Evolutionary conservation across 495 filamentous ascomycete genomes (phyloP).

Genomic region (Penicillium parvum): DNA sequence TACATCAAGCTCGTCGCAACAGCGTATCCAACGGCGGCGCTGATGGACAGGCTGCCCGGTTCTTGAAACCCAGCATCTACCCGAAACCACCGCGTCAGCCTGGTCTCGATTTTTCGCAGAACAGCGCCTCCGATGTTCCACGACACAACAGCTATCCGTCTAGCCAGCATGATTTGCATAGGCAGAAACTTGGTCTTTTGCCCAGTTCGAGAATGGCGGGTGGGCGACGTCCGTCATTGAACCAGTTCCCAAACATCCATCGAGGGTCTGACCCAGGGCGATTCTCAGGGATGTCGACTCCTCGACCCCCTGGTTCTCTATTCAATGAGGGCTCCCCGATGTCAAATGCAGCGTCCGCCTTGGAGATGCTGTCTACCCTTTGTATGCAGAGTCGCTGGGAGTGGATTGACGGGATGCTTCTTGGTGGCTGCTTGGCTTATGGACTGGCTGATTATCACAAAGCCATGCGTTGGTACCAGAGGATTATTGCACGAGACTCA

Average conservation of each 20-base stretch:
- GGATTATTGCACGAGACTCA: conserved; percentile 75
- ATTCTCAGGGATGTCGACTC: conserved; percentile 25
- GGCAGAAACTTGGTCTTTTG: conserved; percentile 17
- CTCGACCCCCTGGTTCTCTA: conserved; percentile 30
- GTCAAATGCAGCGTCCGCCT: conserved; percentile 57
- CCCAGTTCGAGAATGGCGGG: conserved; percentile 10
- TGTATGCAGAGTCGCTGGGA: conserved; percentile 86
- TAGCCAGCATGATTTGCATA: conserved; percentile 32
- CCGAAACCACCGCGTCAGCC: conserved; percentile 58
- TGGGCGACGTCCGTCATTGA: conserved; percentile 25
- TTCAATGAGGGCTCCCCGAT: conserved; percentile 34
- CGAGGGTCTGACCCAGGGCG: conserved; percentile 28
- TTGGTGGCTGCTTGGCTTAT: conserved; percentile 91
- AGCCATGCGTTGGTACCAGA: conserved; percentile 83
- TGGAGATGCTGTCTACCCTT: conserved; percentile 75
- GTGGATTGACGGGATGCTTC: conserved; percentile 93
- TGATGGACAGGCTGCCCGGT: conserved; percentile 32
- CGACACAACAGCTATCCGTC: conserved; percentile 44
- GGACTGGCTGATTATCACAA: conserved; percentile 83
- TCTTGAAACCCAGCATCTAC: conserved; percentile 56
- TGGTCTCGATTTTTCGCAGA: conserved; percentile 40
- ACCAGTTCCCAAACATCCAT: conserved; percentile 24
- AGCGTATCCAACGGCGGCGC: conserved; percentile 31
- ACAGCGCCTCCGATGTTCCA: conserved; percentile 21
- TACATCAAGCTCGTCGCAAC: conserved; percentile 58